A percentile compares a stretch with the other conserved stretches of the same genome.
These are phyloP conservation scores for Pythium grandisporangium DNA, from an alignment of 352 stramenopile genomes.

Conservation along the genomic window DNA sequence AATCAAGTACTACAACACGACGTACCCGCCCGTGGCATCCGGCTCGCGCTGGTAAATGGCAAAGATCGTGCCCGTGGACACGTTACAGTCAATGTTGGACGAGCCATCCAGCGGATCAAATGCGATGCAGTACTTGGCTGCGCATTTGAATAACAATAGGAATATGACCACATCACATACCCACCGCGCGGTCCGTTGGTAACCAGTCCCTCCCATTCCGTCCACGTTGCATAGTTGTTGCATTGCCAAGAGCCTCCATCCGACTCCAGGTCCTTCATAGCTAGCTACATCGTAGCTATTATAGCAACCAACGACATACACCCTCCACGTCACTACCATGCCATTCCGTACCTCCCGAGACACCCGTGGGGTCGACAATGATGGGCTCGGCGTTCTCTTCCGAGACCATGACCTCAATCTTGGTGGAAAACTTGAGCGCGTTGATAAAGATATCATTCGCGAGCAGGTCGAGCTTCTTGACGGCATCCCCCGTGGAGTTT, in stretches of 20 bases:
- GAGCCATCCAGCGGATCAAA: slow-evolving; percentile 98
- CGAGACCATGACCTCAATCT: slow-evolving; percentile 96
- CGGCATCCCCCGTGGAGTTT: slow-evolving; percentile 96
- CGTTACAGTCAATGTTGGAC: slow-evolving; percentile 99
- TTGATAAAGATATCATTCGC: slow-evolving; percentile 99
- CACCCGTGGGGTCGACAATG: slow-evolving; percentile 76
- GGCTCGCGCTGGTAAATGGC: slow-evolving; percentile 91
- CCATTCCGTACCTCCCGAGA: slow-evolving; percentile 30
- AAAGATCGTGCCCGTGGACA: slow-evolving; percentile 99
- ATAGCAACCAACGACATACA: no score
- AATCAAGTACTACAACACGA: slow-evolving; percentile 1
- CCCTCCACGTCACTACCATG: no score
- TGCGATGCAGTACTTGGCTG: slow-evolving; percentile 95
- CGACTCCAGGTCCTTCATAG: no score
- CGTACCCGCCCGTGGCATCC: slow-evolving; percentile 30
- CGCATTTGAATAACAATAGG: no score
- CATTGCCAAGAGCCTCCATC: no score
- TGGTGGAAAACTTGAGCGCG: slow-evolving; percentile 93
- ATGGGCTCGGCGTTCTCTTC: slow-evolving; percentile 98
- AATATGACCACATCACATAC: background rate
- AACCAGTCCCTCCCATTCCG: no score
- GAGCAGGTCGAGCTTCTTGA: slow-evolving; percentile 99
- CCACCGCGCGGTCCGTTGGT: slow-evolving; percentile 2
- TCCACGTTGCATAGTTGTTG: no score
- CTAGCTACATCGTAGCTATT: no score